phyloP scores from a whole-genome alignment of 2,329 filamentous ascomycete species.

The Monosporascus ibericus region DNA sequence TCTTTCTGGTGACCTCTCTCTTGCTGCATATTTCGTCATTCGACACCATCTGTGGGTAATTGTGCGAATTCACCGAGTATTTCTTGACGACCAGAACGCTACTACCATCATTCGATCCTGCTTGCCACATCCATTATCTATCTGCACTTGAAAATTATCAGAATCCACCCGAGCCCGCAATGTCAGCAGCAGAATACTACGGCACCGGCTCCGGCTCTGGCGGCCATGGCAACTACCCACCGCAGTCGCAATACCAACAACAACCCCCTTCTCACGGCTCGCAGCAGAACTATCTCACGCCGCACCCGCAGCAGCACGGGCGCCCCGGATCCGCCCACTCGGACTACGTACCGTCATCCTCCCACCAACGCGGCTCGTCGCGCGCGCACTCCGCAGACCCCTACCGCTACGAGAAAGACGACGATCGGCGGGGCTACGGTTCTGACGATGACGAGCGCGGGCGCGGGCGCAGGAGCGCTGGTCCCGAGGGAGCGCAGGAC shows the following conservation, averaged over 20 bases:
- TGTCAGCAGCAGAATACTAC: conserved; percentile 27
- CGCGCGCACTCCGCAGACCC: conserved; percentile 24
- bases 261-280: conserved; percentile 3
- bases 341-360: conserved; percentile 9
- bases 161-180: conserved; percentile 1
- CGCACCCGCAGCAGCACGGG: conserved; percentile 18
- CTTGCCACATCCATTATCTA: no score
- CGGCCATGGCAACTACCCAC: conserved; percentile 14
- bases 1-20: no score
- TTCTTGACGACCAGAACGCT: no score
- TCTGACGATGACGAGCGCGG: not conserved
- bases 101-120: no score
- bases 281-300: conserved; percentile 13
- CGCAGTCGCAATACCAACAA: conserved; percentile 13
- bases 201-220: conserved; percentile 8
- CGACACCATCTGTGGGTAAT: no score
- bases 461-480: conserved; percentile 1
- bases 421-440: not conserved
- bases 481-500: conserved; percentile 18
- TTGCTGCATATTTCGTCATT: no score
- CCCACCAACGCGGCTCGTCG: conserved; percentile 3
- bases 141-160: no score
- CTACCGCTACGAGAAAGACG: conserved; percentile 9
- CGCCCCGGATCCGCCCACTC: conserved; percentile 24
- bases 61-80: no score